Evolutionary conservation across 2,329 filamentous ascomycete genomes (phyloP), one percentile per base, ranked within the genome.

Genomic region (Ophiostoma novo-ulmi): DNA sequence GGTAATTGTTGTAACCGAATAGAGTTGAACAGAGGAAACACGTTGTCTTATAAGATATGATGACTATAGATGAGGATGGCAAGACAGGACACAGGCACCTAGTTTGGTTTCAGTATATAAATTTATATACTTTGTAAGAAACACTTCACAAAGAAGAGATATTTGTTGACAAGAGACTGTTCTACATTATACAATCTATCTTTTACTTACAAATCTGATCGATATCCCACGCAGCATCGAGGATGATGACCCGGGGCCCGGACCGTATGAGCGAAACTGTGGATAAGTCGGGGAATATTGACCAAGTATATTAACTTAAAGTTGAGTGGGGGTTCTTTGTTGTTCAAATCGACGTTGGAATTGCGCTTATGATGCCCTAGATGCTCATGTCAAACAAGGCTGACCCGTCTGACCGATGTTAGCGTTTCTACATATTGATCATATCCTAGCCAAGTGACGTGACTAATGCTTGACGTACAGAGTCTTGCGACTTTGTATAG

Each of bases 311-410:
- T 58, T 26, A 58, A 58, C 3, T 55, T 26, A 26, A 3, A 55
- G n/a, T 26, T 5, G n/a, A 58, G 52, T 48, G 44, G 44, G 44
- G 44, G 44, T 48, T 48, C 44, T 20, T 31, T 31, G 31, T 31
- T 31, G 31, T 31, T 31, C 31, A 31, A 31, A 31, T 31, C 31
- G 31, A 31, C 31, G 31, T 31, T 31, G 31, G 31, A 31, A 31
- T 3, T 31, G 31, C 31, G 31, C 31, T 31, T 31, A 3, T 31
- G 31, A 31, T 31, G 31, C 31, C 31, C 31, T 31, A 31, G 52
- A 58, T 58, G 8, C 26, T 58, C 26, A 58, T 58, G n/a, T 26
- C 52, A 58, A 58, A 58, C 52, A 58, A 58, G 52, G 52, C 52
- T 58, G 52, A 17, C 52, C 52, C 10, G 52, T 26, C 44, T 26